Conservation (phyloP, 2,329 filamentous ascomycete species). For the Fusarium sp. region DNA sequence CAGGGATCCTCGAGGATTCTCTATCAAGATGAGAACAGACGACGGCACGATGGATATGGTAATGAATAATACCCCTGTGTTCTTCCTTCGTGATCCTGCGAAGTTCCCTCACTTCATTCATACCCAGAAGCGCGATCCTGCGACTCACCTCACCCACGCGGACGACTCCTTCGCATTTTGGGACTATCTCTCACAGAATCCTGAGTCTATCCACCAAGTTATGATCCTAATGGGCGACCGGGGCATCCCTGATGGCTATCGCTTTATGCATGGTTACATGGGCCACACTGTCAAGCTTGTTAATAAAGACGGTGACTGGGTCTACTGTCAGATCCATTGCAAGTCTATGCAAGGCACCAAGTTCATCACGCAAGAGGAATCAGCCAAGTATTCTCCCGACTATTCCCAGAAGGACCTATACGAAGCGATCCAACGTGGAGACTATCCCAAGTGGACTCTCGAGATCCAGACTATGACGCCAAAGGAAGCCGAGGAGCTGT, state of each 20-base stretch:
- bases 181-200: constrained; percentile 73
- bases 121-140: constrained; percentile 78
- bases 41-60: constrained; percentile 31
- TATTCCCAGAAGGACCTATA: constrained; percentile 38
- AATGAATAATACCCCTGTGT: constrained; percentile 75
- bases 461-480: constrained; percentile 62
- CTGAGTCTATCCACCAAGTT: constrained; percentile 70
- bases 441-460: constrained; percentile 69
- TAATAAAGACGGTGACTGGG: constrained; percentile 21
- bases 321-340: constrained; percentile 28
- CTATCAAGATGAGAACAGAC: constrained; percentile 79
- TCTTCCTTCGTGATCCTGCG: constrained; percentile 81
- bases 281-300: constrained; percentile 30
- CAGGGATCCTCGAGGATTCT: constrained; percentile 81
- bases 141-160: constrained; percentile 71
- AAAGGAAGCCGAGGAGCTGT: constrained; percentile 42
- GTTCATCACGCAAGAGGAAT: constrained; percentile 33
- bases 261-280: constrained; percentile 47
- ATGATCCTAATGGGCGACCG: constrained; percentile 73
- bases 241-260: constrained; percentile 69
- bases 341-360: constrained; percentile 38
- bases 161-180: constrained; percentile 36
- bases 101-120: constrained; percentile 84
- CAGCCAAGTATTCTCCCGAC: constrained; percentile 20
- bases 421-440: constrained; percentile 40